Base-by-base conservation (phyloP, 768 basidiomycete genomes). In the Naematelia aurantialba region DNA sequence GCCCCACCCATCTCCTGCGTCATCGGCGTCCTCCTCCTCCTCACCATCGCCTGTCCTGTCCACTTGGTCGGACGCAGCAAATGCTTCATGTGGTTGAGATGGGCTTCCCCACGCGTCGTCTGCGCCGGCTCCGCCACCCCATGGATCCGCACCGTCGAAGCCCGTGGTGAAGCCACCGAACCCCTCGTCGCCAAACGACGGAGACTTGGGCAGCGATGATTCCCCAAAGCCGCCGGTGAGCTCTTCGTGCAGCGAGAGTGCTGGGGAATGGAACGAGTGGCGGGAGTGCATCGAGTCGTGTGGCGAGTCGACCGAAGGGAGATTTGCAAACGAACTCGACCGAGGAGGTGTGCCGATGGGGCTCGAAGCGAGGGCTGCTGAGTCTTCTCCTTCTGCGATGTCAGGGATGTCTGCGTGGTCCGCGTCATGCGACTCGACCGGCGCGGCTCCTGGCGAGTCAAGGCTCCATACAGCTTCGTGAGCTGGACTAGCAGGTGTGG, bases 1-100 rank as follows among this genome's bases (percentile, higher is more conserved):
- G 22, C 69, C 62, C 68, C 72, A 67, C 2, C 65, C 67, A 12
- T 62, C 66, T 1, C 53, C 70, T n/a, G 48, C 63, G 2, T 53
- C 61, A 14, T 57, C 65, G 13, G 61, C 64, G 12, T 60, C 60
- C 19, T 58, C 47, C 11, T 60, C 47, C 14, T 55, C 61, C 17
- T 60, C 63, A 27, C 59, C 59, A 21, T 63, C 61, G 21, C 55
- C 61, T 39, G 34, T 17, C 8, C 34, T 39, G 13, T 55, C 29
- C 26, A 21, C 51, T 31, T 26, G 12, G 19, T 52, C 26, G 2
- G 52, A 30, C 25, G 24, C 30, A 3, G 34, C 52, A 39, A 52
- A 52, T 12, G 29, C 52, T 10, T 25, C 29, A 14, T 17, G 30
- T 30, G 11, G 27, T 21, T 30, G 25, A 5, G 52, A 27, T 14